phyloP scores from a whole-genome alignment of 2,329 filamentous ascomycete genomes.

The Pyrenophora teres region DNA sequence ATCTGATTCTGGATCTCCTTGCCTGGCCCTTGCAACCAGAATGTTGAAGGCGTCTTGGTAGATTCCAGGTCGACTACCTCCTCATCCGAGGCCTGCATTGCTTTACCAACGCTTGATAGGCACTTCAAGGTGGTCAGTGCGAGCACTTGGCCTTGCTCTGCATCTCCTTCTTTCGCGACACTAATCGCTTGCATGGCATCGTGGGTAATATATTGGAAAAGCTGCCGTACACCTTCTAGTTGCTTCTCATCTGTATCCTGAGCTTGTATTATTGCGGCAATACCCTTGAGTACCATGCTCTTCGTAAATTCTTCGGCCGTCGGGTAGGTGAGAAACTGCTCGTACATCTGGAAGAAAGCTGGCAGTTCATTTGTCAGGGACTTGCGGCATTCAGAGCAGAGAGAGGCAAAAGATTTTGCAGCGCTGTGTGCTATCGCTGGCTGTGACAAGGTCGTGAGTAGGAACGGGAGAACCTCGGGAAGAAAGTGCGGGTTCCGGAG shows the following conservation, averaged over 20 bases:
- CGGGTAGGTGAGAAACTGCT: conserved; percentile 62
- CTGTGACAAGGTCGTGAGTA: conserved; percentile 72
- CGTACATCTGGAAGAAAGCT: conserved; percentile 74
- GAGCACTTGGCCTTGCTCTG: conserved; percentile 50
- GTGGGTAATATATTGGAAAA: conserved; percentile 65
- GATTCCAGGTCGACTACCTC: conserved; percentile 69
- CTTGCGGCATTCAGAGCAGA: conserved; percentile 76
- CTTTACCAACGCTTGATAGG: conserved; percentile 71
- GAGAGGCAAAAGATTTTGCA: conserved; percentile 72
- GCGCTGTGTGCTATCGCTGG: conserved; percentile 67
- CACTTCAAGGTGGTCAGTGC: conserved; percentile 66
- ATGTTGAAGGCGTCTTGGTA: conserved; percentile 46
- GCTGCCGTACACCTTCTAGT: conserved; percentile 58
- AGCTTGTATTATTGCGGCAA: conserved; percentile 76
- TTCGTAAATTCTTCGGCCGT: conserved; percentile 71
- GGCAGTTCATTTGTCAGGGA: conserved; percentile 69
- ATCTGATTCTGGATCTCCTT: conserved; percentile 58
- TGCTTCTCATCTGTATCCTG: conserved; percentile 63
- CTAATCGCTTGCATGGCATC: conserved; percentile 58
- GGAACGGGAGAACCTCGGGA: conserved; percentile 71
- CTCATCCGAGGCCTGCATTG: conserved; percentile 71
- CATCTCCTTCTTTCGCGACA: conserved; percentile 40
- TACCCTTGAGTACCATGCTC: conserved; percentile 73
- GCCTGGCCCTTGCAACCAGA: conserved; percentile 58
- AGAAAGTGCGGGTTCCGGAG: conserved; percentile 69